Conservation (phyloP, 495 filamentous ascomycete genomes). For the Penicillium bovifimosum region DNA sequence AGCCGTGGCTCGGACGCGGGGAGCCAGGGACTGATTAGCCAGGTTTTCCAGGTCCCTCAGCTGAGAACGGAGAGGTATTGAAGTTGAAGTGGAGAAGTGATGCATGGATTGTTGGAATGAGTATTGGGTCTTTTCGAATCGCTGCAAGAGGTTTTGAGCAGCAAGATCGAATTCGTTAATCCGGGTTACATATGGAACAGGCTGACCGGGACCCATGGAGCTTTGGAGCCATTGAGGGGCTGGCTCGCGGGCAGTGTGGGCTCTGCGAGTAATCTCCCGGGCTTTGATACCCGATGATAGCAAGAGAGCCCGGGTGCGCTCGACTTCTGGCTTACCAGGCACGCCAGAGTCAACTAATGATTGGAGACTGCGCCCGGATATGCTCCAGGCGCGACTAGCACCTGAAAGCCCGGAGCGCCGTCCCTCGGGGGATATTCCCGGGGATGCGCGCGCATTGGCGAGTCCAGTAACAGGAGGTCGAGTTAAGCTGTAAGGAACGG, state of each 20-base stretch:
- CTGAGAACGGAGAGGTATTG: slow-evolving; percentile 39
- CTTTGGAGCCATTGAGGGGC: slow-evolving; percentile 37
- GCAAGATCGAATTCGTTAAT: slow-evolving; percentile 65
- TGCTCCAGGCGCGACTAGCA: slow-evolving; percentile 54
- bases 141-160: slow-evolving; percentile 53
- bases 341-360: slow-evolving; percentile 31
- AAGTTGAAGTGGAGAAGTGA: slow-evolving; percentile 42
- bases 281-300: slow-evolving; percentile 83
- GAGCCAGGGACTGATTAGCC: slow-evolving; percentile 53
- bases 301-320: slow-evolving; percentile 65
- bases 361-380: slow-evolving; percentile 53
- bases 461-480: slow-evolving; percentile 44
- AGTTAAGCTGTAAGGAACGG: slow-evolving; percentile 30
- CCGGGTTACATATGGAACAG: slow-evolving; percentile 48
- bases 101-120: slow-evolving; percentile 51
- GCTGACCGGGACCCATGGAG: slow-evolving; percentile 18
- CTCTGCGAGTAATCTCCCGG: slow-evolving; percentile 64
- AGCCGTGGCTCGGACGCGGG: slow-evolving; percentile 55
- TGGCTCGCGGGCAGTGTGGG: slow-evolving; percentile 43
- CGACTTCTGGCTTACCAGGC: slow-evolving; percentile 59
- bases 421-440: slow-evolving; percentile 17
- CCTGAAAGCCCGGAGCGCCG: slow-evolving; percentile 21
- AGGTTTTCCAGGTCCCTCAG: slow-evolving; percentile 47
- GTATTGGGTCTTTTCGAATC: slow-evolving; percentile 50
- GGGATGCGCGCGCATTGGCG: slow-evolving; percentile 38